A percentile compares a stretch with the other conserved stretches of the same genome.
phyloP scores from a whole-genome alignment of 148 eudicot species.

The Limonium bicolor region DNA sequence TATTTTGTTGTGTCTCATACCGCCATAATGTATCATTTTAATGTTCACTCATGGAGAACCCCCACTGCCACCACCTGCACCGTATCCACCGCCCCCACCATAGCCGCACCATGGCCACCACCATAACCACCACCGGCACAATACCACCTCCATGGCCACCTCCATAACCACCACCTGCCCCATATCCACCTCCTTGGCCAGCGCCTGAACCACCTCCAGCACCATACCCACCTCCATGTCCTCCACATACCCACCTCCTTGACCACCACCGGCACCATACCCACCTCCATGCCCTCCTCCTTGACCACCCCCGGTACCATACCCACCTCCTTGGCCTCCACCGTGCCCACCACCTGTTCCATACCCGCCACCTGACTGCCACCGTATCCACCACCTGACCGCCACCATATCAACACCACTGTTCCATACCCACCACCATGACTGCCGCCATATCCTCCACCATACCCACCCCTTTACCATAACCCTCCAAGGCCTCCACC shows the following conservation, averaged over 20 bases:
- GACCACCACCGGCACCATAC: neutral
- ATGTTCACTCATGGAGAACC: no score
- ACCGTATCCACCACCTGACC: neutral
- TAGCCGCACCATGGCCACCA: no score
- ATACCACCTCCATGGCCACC: neutral
- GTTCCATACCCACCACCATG: neutral
- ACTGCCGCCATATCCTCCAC: neutral
- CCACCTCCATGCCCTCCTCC: no score
- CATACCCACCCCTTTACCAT: conserved; percentile 1
- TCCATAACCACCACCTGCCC: neutral
- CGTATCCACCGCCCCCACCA: conserved; percentile 5
- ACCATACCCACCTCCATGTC: neutral
- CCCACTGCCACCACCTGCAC: neutral
- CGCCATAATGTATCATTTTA: no score
- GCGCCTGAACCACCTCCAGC: neutral
- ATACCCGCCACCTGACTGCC: neutral
- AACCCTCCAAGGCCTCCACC: conserved; percentile 13
- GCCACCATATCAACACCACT: neutral
- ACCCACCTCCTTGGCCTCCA: neutral
- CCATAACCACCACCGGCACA: conserved; percentile 1
- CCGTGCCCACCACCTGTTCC: neutral
- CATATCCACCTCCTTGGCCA: neutral
- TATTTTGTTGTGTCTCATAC: no score
- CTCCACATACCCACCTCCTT: neutral
- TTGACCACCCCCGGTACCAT: neutral